Conservation (phyloP, 2,329 filamentous ascomycete genomes). For the Coleophoma cylindrospora region DNA sequence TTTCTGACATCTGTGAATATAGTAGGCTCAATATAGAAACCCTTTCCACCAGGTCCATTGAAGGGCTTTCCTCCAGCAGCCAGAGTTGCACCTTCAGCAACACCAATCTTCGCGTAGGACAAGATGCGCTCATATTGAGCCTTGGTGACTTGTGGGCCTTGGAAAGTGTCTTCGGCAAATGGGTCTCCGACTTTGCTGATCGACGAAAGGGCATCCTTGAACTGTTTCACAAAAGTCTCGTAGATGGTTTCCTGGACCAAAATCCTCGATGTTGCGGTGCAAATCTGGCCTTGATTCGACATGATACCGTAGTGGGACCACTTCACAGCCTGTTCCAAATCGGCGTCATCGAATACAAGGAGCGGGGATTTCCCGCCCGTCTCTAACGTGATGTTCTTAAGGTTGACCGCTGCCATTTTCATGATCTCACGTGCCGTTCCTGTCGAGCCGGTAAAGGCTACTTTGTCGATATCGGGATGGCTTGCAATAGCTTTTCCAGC, state of each 20-base stretch:
- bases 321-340: constrained; percentile 58
- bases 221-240: constrained; percentile 55
- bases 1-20: constrained; percentile 43
- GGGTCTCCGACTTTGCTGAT: constrained; percentile 59
- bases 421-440: constrained; percentile 65
- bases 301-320: constrained; percentile 44
- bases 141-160: constrained; percentile 67
- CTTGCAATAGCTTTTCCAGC: constrained; percentile 60
- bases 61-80: constrained; percentile 54
- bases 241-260: constrained; percentile 53
- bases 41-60: constrained; percentile 40
- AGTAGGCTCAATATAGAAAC: constrained; percentile 53
- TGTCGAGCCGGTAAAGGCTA: constrained; percentile 72
- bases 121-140: constrained; percentile 63
- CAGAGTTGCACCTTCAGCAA: constrained; percentile 58
- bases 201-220: constrained; percentile 50
- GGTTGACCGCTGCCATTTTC: constrained; percentile 57
- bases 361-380: constrained; percentile 59
- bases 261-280: constrained; percentile 55
- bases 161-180: constrained; percentile 60
- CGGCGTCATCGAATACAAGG: constrained; percentile 56
- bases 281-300: constrained; percentile 53
- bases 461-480: constrained; percentile 64
- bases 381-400: constrained; percentile 59
- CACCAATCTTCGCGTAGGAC: constrained; percentile 55